Evolutionary conservation across 768 basidiomycete species (phyloP), one percentile per base, ranked within the genome.

Genomic region (Pholiota conissans): DNA sequence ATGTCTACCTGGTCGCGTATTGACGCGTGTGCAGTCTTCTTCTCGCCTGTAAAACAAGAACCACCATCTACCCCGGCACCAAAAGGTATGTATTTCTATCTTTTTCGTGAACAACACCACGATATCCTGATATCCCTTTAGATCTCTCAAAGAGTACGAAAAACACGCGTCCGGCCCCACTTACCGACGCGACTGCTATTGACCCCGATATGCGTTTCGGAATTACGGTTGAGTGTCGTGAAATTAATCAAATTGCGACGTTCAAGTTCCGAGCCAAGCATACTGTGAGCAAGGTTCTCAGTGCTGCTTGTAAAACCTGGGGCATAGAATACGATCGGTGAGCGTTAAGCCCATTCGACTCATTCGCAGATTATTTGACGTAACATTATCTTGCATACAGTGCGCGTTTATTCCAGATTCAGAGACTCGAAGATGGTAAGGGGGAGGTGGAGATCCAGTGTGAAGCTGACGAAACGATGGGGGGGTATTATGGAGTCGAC

Each of bases 241-340:
- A 59, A 8, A 29, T 46, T 0, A 60, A 59, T 11, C 61, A 66
- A 34, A 59, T 49, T 5, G 69, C 67, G 0, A 69, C 76, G 49
- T 78, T 80, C 71, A 77, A 76, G 59, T 76, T 77, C 1, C 76
- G 78, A 39, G 76, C 74, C 11, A 74, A 71, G 48, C 77, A 80
- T 61, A 60, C 61, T 32, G 74, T 79, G 13, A 61, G 66, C 30
- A 79, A 78, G 61, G 75, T 80, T 20, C 68, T 80, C 4, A 64
- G 65, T 34, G 73, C 73, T 14, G 77, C 71, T 3, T 79, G 78
- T 55, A 73, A 67, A 46, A 74, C 72, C n/a, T 79, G 78, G 39
- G 68, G 61, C 0, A 55, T 78, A 22, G 73, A 75, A 32, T 63
- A 55, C 20, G 58, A 66, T 5, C 62, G 59, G 74, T 74, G 46